Base-by-base conservation (phyloP, 306 rosid species). In the Casuarina cunninghamiana region DNA sequence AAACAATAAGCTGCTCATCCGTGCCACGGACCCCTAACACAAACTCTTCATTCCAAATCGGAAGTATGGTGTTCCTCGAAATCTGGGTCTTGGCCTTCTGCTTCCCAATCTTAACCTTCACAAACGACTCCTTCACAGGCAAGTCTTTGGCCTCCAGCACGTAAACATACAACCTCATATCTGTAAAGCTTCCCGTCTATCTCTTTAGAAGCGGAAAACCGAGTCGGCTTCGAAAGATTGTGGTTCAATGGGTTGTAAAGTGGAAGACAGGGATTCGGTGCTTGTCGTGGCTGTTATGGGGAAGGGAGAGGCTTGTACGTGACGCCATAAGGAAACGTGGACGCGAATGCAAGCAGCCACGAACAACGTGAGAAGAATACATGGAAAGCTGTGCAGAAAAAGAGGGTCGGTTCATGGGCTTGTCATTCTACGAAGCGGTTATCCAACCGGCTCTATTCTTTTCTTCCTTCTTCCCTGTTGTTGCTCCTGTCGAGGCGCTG, bases 31-130 rank as follows among this genome's bases (percentile, higher is more conserved):
- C 90, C 60, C 69, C 78, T 77, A 94, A 94, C 72, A 83, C 79
- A 76, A 92, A 94, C 85, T 90, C 98, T 16, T 92, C 88, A 54
- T 88, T 87, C 98, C 96, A 94, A 79, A 81, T 81, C 6, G 93
- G 94, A 71, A 68, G 72, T 37, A 12, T 51, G 39, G 86, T 78
- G 69, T 85, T 85, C 49, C 77, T 88, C 81, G 85, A 42, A 70
- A 74, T 55, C 85, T 87, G 82, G 15, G 93, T 92, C 83, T 86
- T 92, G 50, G 86, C 85, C 78, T 88, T 92, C 0, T 77, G 85
- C 84, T 84, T 89, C 39, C 90, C 91, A 19, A 92, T 84, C 50
- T 84, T 86, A 66, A 94, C 87, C 86, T 88, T 90, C 84, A 87
- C 98, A 54, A 75, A 90, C 0, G 91, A 76, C 61, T 88, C 86